phyloP scores from a whole-genome alignment of 2,329 filamentous ascomycete species.

The Xylaria sp. region DNA sequence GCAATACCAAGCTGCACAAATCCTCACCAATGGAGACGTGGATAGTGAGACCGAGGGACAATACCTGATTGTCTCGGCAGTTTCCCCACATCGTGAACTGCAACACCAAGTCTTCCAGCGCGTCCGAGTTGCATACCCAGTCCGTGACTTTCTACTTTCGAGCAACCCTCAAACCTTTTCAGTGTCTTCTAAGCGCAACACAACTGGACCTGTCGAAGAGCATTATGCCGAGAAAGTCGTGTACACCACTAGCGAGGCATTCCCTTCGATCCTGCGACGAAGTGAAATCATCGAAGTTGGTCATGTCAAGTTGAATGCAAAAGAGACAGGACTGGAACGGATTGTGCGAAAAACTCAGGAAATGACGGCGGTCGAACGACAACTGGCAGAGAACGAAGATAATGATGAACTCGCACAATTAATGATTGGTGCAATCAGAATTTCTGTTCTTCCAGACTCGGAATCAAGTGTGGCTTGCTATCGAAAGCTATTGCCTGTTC shows the following conservation, averaged over 20 bases:
- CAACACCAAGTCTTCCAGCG: constrained; percentile 87
- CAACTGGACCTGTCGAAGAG: constrained; percentile 74
- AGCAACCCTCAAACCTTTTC: constrained; percentile 83
- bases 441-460: constrained; percentile 78
- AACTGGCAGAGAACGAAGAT: constrained; percentile 77
- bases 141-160: constrained; percentile 84
- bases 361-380: constrained; percentile 79
- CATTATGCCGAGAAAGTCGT: constrained; percentile 86
- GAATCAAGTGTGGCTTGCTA: constrained; percentile 84
- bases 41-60: constrained; percentile 89
- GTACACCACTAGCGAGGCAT: constrained; percentile 84
- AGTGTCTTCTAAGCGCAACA: constrained; percentile 76
- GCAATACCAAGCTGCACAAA: constrained; percentile 86
- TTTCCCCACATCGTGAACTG: constrained; percentile 85
- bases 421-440: constrained; percentile 79
- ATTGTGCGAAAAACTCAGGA: constrained; percentile 92
- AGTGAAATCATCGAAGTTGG: constrained; percentile 82
- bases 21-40: constrained; percentile 74
- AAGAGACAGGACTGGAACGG: constrained; percentile 90
- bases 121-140: constrained; percentile 81
- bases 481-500: constrained; percentile 74
- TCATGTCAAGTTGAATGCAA: constrained; percentile 74
- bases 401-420: constrained; percentile 75
- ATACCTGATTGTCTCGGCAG: constrained; percentile 82
- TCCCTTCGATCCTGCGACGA: constrained; percentile 89